Conservation (phyloP, 1,139 yeast species). For the Lodderomyces beijingensis region DNA sequence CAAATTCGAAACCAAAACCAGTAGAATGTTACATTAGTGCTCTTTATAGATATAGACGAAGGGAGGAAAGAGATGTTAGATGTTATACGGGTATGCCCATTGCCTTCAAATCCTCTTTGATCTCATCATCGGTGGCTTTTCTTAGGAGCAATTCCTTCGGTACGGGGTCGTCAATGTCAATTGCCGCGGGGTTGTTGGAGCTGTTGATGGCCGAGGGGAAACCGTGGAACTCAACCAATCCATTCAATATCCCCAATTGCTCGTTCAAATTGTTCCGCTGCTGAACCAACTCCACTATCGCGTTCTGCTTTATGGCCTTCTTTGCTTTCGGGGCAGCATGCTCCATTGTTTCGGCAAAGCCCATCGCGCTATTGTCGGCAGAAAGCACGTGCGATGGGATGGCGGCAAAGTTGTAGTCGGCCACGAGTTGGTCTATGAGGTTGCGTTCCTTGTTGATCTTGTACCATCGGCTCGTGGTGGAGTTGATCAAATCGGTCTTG, state of each 20-base stretch:
- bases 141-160: slow-evolving; percentile 38
- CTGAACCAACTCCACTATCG: slow-evolving; percentile 43
- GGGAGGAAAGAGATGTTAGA: not conserved
- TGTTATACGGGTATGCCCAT: slow-evolving; percentile 40
- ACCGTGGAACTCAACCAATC: slow-evolving; percentile 55
- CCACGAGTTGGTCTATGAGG: slow-evolving; percentile 69
- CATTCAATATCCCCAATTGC: slow-evolving; percentile 56
- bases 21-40: slow-evolving; percentile 3
- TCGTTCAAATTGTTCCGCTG: slow-evolving; percentile 52
- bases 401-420: slow-evolving; percentile 38
- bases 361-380: slow-evolving; percentile 7
- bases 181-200: slow-evolving; percentile 22
- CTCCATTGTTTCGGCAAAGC: slow-evolving; percentile 9
- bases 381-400: slow-evolving; percentile 19
- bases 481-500: slow-evolving; percentile 60
- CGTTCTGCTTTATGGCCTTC: slow-evolving; percentile 35
- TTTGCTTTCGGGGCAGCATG: slow-evolving; percentile 24
- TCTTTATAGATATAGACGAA: slow-evolving; percentile 1
- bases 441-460: slow-evolving; percentile 86
- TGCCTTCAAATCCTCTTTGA: slow-evolving; percentile 52
- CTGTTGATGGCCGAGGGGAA: slow-evolving; percentile 60
- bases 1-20: not conserved
- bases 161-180: slow-evolving; percentile 28
- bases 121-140: slow-evolving; percentile 58
- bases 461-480: slow-evolving; percentile 88